A percentile compares a stretch with the other conserved stretches of the same genome.
phyloP scores from a whole-genome alignment of 2,329 filamentous ascomycete species.

The Aurifilum marmelostoma region DNA sequence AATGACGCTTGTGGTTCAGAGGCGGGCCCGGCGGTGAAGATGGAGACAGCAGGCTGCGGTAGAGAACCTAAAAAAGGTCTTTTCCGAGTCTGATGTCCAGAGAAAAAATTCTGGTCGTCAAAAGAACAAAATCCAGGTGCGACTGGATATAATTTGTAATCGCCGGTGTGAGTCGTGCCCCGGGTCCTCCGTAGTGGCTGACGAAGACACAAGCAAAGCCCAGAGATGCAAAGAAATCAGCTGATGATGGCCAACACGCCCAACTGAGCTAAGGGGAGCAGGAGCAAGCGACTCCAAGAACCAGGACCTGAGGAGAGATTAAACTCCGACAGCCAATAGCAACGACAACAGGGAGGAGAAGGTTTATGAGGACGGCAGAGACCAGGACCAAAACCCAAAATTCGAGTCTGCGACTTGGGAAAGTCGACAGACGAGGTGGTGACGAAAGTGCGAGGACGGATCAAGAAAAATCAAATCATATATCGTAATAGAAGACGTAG shows the following conservation, averaged over 20 bases:
- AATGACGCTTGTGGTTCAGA: not conserved
- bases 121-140: not conserved
- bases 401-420: not conserved
- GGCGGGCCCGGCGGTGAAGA: not conserved
- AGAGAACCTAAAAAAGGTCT: not conserved
- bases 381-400: not conserved
- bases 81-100: not conserved
- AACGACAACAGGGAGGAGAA: not conserved
- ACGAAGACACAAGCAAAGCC: not conserved
- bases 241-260: not conserved
- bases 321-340: not conserved
- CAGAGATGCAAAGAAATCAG: not conserved
- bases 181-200: slow-evolving; percentile 2
- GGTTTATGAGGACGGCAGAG: not conserved
- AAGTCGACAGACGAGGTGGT: too few relatives aligned
- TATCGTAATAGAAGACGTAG: not conserved
- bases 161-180: slow-evolving; percentile 6
- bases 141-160: slow-evolving; percentile 15
- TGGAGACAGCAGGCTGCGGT: not conserved
- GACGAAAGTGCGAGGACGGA: not conserved
- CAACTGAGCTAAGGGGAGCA: not conserved
- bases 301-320: too few relatives aligned
- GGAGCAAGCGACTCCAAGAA: not conserved
- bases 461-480: not conserved
- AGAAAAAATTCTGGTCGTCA: not conserved